Evolutionary conservation across 345 rosid species (phyloP).

Genomic region (Lumnitzera littorea): DNA sequence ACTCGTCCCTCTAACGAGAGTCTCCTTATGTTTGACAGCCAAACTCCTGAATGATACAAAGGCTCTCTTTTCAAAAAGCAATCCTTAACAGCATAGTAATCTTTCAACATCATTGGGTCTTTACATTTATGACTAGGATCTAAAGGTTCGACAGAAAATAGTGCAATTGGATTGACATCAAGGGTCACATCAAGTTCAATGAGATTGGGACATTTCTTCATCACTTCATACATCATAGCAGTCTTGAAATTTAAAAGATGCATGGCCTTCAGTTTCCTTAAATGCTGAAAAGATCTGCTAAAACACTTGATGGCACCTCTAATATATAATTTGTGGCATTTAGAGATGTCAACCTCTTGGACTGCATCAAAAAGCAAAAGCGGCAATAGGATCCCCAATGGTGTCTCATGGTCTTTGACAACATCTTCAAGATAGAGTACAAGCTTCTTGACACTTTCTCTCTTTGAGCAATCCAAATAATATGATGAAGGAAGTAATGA

Average conservation of each 20-base stretch:
- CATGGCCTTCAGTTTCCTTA: conserved; percentile 64
- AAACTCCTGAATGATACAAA: conserved; percentile 14
- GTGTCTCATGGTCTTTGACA: conserved; percentile 18
- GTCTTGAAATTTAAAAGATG: conserved; percentile 55
- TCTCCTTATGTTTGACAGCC: conserved; percentile 38
- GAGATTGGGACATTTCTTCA: conserved; percentile 34
- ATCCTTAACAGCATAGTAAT: conserved; percentile 12
- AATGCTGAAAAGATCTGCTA: conserved; percentile 54
- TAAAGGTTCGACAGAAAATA: conserved; percentile 32
- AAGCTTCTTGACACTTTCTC: conserved; percentile 22
- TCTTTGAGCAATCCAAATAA: conserved; percentile 15
- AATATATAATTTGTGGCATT: conserved; percentile 53
- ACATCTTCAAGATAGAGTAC: conserved; percentile 19
- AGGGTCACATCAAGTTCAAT: conserved; percentile 63
- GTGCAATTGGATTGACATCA: conserved; percentile 45
- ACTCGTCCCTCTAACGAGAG: conserved; percentile 71
- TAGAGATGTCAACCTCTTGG: conserved; percentile 59
- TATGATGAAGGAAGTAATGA: conserved; percentile 39
- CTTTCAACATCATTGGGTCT: conserved; percentile 18
- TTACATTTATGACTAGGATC: conserved; percentile 12
- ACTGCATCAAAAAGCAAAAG: conserved; percentile 39
- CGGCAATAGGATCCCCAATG: conserved; percentile 20
- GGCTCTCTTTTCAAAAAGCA: conserved; percentile 7
- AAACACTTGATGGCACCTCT: conserved; percentile 43
- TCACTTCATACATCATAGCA: conserved; percentile 26